Evolutionary conservation across 257 asterid genomes (phyloP).

Genomic region (Jaltomata sinuosa): DNA sequence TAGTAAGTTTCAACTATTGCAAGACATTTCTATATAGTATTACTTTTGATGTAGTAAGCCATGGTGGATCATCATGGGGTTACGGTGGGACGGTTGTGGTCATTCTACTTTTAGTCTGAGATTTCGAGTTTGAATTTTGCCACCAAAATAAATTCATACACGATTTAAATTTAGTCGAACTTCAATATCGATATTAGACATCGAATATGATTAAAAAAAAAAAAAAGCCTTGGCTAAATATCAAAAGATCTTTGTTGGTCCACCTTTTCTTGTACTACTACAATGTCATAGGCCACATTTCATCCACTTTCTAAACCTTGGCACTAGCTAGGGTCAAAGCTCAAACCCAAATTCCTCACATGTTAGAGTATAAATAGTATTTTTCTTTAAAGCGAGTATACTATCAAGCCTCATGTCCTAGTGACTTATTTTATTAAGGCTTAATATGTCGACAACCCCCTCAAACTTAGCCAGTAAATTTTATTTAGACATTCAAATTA

Average conservation of each 20-base stretch:
- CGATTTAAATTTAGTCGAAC: too few species aligned
- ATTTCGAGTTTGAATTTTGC: too few species aligned
- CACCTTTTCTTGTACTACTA: neutral
- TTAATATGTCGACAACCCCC: neutral
- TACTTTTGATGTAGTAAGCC: neutral
- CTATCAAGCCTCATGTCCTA: neutral
- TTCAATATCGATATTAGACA: too few species aligned
- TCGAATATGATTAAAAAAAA: too few species aligned
- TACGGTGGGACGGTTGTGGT: too few species aligned
- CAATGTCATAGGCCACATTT: neutral
- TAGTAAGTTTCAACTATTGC: neutral
- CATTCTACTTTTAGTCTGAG: too few species aligned
- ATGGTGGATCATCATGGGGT: too few species aligned
- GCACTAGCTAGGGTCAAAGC: neutral
- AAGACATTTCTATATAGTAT: too few species aligned
- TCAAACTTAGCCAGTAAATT: neutral
- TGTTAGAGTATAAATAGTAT: neutral
- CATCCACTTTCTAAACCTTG: neutral
- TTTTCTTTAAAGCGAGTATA: neutral
- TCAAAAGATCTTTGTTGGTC: neutral
- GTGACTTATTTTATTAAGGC: neutral
- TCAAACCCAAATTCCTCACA: neutral
- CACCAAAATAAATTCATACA: too few species aligned
- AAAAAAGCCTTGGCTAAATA: neutral
- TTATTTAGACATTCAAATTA: neutral